Percentiles rank a stretch among this genome's conserved stretches.
Evolutionary conservation across 2,329 filamentous ascomycete species (phyloP).

Genomic region (Pseudogymnoascus sp.): DNA sequence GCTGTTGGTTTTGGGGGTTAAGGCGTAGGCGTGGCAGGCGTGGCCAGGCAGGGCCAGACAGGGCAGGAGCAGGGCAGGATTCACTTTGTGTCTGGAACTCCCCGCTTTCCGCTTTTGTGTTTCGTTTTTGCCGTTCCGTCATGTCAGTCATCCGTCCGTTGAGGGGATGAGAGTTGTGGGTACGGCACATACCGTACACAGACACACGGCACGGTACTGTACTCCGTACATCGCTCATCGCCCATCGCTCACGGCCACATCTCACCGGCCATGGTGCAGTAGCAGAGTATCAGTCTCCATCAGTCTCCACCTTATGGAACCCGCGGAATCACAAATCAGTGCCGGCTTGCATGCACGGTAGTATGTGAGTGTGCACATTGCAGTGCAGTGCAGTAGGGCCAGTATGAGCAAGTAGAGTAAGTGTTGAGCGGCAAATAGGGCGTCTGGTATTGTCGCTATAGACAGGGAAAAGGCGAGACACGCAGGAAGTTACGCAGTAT

Average conservation of each 20-base stretch:
- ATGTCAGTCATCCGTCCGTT: not conserved
- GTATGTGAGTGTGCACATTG: not conserved
- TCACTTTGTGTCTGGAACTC: not conserved
- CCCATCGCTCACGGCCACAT: not conserved
- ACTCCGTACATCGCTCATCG: not conserved
- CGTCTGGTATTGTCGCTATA: not conserved
- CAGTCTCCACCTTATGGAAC: not conserved
- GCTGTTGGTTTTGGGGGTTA: not conserved
- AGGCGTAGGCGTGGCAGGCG: not conserved
- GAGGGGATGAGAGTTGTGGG: not conserved
- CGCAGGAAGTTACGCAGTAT: not conserved
- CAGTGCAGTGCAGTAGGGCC: not conserved
- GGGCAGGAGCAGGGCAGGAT: not conserved
- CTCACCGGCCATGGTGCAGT: slow-evolving; percentile 7
- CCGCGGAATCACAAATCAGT: slow-evolving; percentile 4
- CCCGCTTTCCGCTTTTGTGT: not conserved
- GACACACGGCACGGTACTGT: not conserved
- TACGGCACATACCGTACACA: not conserved
- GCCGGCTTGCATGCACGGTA: not conserved
- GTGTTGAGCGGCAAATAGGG: not conserved
- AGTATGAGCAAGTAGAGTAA: not conserved
- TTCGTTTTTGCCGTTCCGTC: not conserved
- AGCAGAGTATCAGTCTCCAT: not conserved
- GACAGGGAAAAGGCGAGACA: not conserved
- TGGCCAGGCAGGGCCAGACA: not conserved